Evolutionary conservation across 2,329 filamentous ascomycete species (phyloP), one percentile per base, ranked within the genome.

Genomic region (Arthrobotrys pseudoclavata): DNA sequence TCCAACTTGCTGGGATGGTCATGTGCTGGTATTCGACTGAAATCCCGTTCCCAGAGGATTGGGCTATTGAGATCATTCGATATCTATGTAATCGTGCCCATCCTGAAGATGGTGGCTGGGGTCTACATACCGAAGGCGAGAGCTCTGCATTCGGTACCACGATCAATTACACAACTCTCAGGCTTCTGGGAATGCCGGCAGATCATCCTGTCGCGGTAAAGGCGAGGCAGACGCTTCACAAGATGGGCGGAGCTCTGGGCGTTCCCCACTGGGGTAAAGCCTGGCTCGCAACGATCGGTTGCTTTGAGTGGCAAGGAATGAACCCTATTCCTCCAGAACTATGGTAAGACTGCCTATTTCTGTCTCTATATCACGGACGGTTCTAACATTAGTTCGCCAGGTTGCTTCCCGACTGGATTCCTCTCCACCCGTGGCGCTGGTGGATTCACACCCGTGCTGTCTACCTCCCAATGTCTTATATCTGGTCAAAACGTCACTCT

Each of bases 391-490:
- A 13, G 79, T 50, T 20, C 60, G 64, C 62, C 22, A 87, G 86
- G 86, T 86, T 97, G 47, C 85, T 97, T 2, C 94, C 94, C 0
- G 92, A 97, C 83, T 97, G 93, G 93, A 88, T 93, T 2, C 94
- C 94, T 0, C 88, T 97, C 82, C 90, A 93, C 4, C 95, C 95
- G 0, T 97, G 94, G 93, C 87, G 93, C 80, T 97, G 95, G 94
- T 97, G 94, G 95, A 92, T 98, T 81, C 96, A 99, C 82, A 97
- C 97, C 84, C 93, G 96, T n/a, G 90, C 92, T 84, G 94, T 99
- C n/a, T 97, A 95, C 82, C 83, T 97, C 60, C 91, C 94, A 4
- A 97, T 98, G 93, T 90, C 91, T 0, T 97, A 92, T 82, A 84
- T 98, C 48, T 97, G 92, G 86, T 97, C 94, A 0, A 93, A 91